Evolutionary conservation across 2,329 filamentous ascomycete species (phyloP).

Genomic region (Aspergillus transmontanensis): DNA sequence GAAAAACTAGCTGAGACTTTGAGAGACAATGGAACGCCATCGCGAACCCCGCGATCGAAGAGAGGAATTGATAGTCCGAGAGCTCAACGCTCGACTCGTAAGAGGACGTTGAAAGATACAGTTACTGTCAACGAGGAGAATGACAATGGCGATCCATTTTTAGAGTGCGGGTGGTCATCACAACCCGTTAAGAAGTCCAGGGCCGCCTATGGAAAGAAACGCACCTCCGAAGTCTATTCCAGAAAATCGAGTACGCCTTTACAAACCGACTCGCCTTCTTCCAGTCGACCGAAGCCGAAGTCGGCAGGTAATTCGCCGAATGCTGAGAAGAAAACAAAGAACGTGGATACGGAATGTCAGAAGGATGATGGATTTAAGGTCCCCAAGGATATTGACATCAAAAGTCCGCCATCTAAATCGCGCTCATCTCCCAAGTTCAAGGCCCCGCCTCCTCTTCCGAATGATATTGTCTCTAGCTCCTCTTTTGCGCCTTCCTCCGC

Average conservation of each 20-base stretch:
- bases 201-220: conserved; percentile 20
- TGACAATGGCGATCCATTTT: conserved; percentile 13
- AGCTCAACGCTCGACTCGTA: conserved; percentile 14
- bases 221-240: conserved; percentile 14
- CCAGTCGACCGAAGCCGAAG: conserved; percentile 11
- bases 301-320: conserved; percentile 10
- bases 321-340: conserved; percentile 10
- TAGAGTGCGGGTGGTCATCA: conserved; percentile 10
- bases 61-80: conserved; percentile 8
- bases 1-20: conserved; percentile 23
- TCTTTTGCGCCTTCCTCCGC: conserved; percentile 30
- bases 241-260: conserved; percentile 13
- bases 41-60: conserved; percentile 4
- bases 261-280: conserved; percentile 13
- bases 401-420: conserved; percentile 17
- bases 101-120: conserved; percentile 16
- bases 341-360: conserved; percentile 10
- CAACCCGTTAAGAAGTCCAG: conserved; percentile 19
- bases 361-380: conserved; percentile 24
- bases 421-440: conserved; percentile 25
- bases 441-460: conserved; percentile 26
- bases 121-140: not conserved
- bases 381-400: conserved; percentile 26
- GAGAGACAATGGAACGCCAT: conserved; percentile 1
- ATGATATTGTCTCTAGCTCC: conserved; percentile 28